Percentiles rank a stretch among this genome's conserved stretches.
These are phyloP conservation scores for Saccharomyces cerevisiae DNA, from an alignment of 805 yeast species.

Conservation along the genomic window DNA sequence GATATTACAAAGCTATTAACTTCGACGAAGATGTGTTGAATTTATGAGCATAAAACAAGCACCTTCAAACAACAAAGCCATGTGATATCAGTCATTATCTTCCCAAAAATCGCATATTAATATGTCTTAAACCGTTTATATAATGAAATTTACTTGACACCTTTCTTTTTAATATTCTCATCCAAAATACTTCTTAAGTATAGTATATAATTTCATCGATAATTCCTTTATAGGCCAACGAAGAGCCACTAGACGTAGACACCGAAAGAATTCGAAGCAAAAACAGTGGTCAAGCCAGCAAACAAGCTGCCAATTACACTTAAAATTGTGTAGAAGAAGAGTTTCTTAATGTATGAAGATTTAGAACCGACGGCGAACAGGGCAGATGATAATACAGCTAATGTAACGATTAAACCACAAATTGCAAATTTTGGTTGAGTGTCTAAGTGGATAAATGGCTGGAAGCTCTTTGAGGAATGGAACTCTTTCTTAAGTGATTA, in stretches of 20 bases:
- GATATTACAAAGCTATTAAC: constrained; percentile 34
- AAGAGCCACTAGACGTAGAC: constrained; percentile 32
- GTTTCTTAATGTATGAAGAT: constrained; percentile 11
- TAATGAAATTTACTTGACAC: not conserved
- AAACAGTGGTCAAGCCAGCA: constrained; percentile 35
- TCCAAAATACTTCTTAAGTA: not conserved
- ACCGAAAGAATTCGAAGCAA: constrained; percentile 37
- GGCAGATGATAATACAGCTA: constrained; percentile 15
- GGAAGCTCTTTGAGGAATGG: constrained; percentile 10
- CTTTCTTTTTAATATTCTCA: not conserved
- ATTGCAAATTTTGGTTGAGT: constrained; percentile 21
- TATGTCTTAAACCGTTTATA: not conserved
- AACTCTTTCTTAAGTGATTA: constrained; percentile 15
- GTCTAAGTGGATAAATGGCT: constrained; percentile 12
- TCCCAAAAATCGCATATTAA: not conserved
- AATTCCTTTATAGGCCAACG: not conserved
- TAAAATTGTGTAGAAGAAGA: constrained; percentile 15
- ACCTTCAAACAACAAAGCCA: not conserved
- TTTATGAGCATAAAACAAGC: constrained; percentile 6
- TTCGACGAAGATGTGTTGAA: constrained; percentile 40
- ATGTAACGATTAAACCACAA: constrained; percentile 12
- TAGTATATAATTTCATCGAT: not conserved
- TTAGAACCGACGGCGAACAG: constrained; percentile 12
- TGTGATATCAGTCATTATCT: not conserved
- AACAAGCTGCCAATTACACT: constrained; percentile 31